Evolutionary conservation across 768 basidiomycete species (phyloP).

Genomic region (Russula earlei): DNA sequence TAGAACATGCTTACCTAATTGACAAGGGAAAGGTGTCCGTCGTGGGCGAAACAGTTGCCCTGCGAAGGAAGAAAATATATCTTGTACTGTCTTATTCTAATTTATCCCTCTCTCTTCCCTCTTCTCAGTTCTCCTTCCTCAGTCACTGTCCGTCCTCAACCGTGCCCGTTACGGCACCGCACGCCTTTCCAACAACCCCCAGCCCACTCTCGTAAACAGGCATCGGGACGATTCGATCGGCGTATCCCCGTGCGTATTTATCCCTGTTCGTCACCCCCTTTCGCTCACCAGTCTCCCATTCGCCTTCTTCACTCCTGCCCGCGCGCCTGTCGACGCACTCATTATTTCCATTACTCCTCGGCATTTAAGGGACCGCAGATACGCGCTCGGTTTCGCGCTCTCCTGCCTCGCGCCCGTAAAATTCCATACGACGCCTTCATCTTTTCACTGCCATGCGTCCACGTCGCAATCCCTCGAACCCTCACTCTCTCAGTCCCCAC

Average conservation of each 20-base stretch:
- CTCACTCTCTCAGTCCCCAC: constrained; percentile 18
- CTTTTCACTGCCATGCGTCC: constrained; percentile 9
- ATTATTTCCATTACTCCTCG: not conserved
- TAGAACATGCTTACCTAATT: too few relatives aligned
- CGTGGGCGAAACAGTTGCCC: too few relatives aligned
- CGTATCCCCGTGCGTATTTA: not conserved
- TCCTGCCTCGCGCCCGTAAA: not conserved
- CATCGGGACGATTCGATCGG: not conserved
- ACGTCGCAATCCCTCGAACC: constrained; percentile 13
- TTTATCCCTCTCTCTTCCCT: not conserved
- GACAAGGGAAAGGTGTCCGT: too few relatives aligned
- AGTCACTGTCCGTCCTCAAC: too few relatives aligned
- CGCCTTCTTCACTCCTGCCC: not conserved
- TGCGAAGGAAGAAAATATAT: too few relatives aligned
- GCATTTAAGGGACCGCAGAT: not conserved
- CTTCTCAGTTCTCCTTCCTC: not conserved
- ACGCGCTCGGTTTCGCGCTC: not conserved
- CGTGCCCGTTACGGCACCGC: not conserved
- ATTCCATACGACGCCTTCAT: not conserved
- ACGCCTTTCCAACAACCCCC: not conserved
- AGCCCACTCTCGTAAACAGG: not conserved
- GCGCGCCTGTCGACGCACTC: not conserved
- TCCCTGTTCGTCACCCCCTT: not conserved
- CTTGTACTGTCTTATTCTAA: not conserved
- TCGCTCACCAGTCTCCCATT: not conserved